These are phyloP conservation scores for Podila epicladia DNA, from an alignment of 192 early-diverging fungal genomes.

Conservation along the genomic window DNA sequence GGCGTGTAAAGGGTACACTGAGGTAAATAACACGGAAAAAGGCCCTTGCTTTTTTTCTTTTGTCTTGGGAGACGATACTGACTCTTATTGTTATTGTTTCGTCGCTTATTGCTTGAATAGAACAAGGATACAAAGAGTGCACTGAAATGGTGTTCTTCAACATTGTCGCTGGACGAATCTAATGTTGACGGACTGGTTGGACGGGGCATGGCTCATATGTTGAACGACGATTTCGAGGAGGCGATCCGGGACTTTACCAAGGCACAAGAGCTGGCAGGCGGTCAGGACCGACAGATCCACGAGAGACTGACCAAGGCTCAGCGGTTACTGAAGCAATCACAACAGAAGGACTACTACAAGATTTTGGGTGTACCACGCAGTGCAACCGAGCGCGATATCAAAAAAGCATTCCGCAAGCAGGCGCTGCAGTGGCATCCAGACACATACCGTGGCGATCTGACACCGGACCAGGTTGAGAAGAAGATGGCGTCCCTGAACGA, in stretches of 20 bases:
- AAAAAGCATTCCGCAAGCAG: constrained; percentile 90
- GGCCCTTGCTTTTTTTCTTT: background rate
- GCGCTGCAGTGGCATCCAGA: constrained; percentile 91
- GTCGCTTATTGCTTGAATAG: constrained; percentile 35
- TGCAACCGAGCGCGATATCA: constrained; percentile 84
- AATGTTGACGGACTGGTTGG: constrained; percentile 78
- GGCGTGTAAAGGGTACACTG: constrained; percentile 70
- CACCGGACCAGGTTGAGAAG: constrained; percentile 77
- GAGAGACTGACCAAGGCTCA: constrained; percentile 72
- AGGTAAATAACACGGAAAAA: constrained; percentile 45
- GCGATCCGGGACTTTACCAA: constrained; percentile 78
- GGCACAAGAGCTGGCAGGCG: constrained; percentile 70
- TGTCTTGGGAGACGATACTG: background rate
- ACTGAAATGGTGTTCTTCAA: constrained; percentile 73
- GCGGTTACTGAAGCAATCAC: constrained; percentile 61
- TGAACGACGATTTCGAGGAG: constrained; percentile 78
- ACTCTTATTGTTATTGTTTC: background rate
- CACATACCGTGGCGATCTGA: constrained; percentile 79
- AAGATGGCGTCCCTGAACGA: constrained; percentile 96
- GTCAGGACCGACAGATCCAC: constrained; percentile 62
- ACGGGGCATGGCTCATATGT: constrained; percentile 75
- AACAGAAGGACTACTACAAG: constrained; percentile 95
- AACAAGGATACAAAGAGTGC: constrained; percentile 62
- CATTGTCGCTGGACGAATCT: constrained; percentile 74
- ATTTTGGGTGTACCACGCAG: constrained; percentile 82